These are phyloP conservation scores for Aristolochia fimbriata DNA, from an alignment of 164 flowering plant genomes.

Conservation along the genomic window DNA sequence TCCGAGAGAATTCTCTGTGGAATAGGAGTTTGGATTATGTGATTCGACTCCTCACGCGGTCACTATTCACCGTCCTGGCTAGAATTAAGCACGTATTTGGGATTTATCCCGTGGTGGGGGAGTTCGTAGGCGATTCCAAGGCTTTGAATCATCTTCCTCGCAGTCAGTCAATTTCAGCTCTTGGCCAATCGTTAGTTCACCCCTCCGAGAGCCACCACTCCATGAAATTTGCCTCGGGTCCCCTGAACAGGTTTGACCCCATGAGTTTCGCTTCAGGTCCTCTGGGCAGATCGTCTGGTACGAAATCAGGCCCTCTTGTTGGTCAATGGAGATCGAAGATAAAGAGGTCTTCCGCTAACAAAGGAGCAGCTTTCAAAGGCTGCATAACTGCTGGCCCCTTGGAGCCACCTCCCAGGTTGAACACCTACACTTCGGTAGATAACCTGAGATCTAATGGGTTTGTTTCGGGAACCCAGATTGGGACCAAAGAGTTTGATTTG, in stretches of 20 bases:
- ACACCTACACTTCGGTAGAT: conserved; percentile 13
- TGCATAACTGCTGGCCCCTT: conserved; percentile 26
- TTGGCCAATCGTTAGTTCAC: conserved; percentile 41
- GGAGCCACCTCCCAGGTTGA: conserved; percentile 20
- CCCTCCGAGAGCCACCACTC: conserved; percentile 38
- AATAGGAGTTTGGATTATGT: conserved; percentile 58
- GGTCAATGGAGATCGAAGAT: conserved; percentile 12
- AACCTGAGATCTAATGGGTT: conserved; percentile 18
- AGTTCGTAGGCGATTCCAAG: conserved; percentile 13
- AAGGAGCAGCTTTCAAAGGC: conserved; percentile 53
- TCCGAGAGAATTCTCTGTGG: conserved; percentile 65
- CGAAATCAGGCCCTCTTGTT: conserved; percentile 38
- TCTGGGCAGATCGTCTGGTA: conserved; percentile 4
- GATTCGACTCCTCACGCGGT: conserved; percentile 51
- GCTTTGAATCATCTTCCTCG: conserved; percentile 24
- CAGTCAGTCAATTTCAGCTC: conserved; percentile 47
- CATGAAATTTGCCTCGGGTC: conserved; percentile 56
- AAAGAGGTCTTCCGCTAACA: conserved; percentile 23
- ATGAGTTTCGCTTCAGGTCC: conserved; percentile 52
- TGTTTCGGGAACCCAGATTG: conserved; percentile 22
- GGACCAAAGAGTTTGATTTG: conserved; percentile 11
- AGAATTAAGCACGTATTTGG: conserved; percentile 75
- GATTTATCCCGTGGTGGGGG: conserved; percentile 14
- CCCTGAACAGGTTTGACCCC: conserved; percentile 21
- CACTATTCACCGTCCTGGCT: conserved; percentile 51